Evolutionary conservation across 805 yeast genomes (phyloP).

Genomic region (Yamadazyma sp.): DNA sequence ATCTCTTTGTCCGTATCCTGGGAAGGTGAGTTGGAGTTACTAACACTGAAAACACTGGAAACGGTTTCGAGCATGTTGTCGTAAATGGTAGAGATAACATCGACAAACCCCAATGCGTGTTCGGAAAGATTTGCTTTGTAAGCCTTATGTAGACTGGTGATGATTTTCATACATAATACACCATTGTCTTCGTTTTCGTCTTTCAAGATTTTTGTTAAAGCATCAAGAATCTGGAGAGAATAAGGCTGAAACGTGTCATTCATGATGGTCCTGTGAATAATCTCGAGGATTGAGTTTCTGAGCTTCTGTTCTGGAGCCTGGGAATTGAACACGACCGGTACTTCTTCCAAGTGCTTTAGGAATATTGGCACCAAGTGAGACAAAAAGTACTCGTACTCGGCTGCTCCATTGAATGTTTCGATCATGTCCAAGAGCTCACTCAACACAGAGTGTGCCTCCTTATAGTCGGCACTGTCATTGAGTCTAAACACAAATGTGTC

Average conservation of each 20-base stretch:
- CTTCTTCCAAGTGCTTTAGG: slow-evolving; percentile 56
- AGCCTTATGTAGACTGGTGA: slow-evolving; percentile 82
- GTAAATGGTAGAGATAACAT: slow-evolving; percentile 72
- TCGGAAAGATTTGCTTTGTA: slow-evolving; percentile 68
- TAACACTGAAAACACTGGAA: slow-evolving; percentile 59
- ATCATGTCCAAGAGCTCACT: slow-evolving; percentile 85
- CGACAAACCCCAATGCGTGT: slow-evolving; percentile 77
- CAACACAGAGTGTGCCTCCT: slow-evolving; percentile 63
- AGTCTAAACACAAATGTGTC: slow-evolving; percentile 69
- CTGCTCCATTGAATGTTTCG: slow-evolving; percentile 77
- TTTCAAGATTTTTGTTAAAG: slow-evolving; percentile 58
- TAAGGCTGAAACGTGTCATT: slow-evolving; percentile 78
- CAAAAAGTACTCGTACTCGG: slow-evolving; percentile 78
- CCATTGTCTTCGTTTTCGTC: slow-evolving; percentile 96
- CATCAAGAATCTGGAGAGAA: slow-evolving; percentile 58
- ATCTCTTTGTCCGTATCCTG: slow-evolving; percentile 21
- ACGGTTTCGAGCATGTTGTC: slow-evolving; percentile 77
- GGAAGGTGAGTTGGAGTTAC: slow-evolving; percentile 9
- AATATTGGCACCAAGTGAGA: slow-evolving; percentile 70
- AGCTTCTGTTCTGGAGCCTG: slow-evolving; percentile 74
- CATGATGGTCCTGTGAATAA: slow-evolving; percentile 76
- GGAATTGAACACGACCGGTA: slow-evolving; percentile 70
- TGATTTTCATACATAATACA: slow-evolving; percentile 80
- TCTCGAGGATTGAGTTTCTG: slow-evolving; percentile 73
- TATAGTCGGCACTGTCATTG: slow-evolving; percentile 54